Base-by-base conservation (phyloP, 768 basidiomycete species). In the Hygrophoropsis aurantiaca region DNA sequence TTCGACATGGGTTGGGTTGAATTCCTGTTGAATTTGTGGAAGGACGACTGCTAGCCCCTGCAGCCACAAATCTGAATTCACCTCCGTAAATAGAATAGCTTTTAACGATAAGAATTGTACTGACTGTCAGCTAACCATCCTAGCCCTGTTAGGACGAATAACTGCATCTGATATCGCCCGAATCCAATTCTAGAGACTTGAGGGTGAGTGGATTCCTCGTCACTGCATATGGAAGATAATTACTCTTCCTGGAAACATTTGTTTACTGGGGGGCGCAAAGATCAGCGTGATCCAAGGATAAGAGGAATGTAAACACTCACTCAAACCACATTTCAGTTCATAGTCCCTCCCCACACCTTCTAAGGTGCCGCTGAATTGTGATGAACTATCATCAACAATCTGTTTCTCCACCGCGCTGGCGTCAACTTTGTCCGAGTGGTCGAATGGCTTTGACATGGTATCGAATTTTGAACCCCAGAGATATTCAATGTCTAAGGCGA, bases 101-200 rank as follows among this genome's bases (percentile, higher is more conserved):
- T 15, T 24, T 41, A 25, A 48, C 23, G 46, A 48, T 18, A 23
- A 15, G 32, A n/a, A 15, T n/a, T n/a, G n/a, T 18, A 58, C 72
- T 52, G 34, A 79, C 77, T 75, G 54, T 77, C 77, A 42, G 73
- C 74, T 37, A 73, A 52, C 75, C 77, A 78, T 46, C 77, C 75
- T 5, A 78, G 56, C 44, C 75, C 77, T 42, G 72, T 65, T 13
- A 79, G 60, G 20, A 68, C 16, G 54, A 79, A 77, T 24, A 79
- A 67, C 52, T 78, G 72, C 43, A 64, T 58, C 45, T 79, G 77
- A 60, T 78, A 79, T 34, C 66, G 68, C 11, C 77, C 77, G 34
- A 74, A 78, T 40, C 77, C 75, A 39, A 78, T 74, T 48, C 75
- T 77, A 54, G 13, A 30, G 13, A 30, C 39, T 10, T 27, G 8